Percentiles rank a stretch among this genome's conserved stretches.
Evolutionary conservation across 805 yeast species (phyloP).

Genomic region (Candida hungchunana): DNA sequence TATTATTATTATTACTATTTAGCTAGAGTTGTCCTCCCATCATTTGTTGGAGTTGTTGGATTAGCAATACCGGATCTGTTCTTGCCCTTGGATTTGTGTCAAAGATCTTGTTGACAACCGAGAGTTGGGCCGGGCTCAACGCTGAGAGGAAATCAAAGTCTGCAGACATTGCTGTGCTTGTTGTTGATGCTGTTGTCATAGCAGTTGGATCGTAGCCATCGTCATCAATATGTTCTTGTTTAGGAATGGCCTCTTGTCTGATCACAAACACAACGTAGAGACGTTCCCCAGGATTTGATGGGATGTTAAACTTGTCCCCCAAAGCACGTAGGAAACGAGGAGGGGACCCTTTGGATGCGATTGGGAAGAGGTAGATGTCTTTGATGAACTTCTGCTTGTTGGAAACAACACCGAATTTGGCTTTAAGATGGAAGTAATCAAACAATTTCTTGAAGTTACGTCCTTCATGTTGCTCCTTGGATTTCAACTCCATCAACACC

Average conservation of each 20-base stretch:
- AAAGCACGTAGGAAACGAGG: constrained; percentile 13
- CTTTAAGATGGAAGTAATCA: constrained; percentile 32
- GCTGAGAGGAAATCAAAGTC: constrained; percentile 20
- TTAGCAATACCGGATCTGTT: constrained; percentile 19
- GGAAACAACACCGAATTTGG: constrained; percentile 44
- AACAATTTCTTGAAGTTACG: constrained; percentile 22
- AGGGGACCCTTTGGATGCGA: constrained; percentile 20
- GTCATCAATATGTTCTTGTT: neutral
- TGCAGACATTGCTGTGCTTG: no score
- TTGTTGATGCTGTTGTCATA: neutral
- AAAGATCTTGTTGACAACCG: constrained; percentile 21
- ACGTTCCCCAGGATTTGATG: constrained; percentile 3
- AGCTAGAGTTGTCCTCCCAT: constrained; percentile 1
- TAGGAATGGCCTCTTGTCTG: constrained; percentile 20
- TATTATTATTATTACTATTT: neutral
- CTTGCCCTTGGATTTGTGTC: constrained; percentile 21
- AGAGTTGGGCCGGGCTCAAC: constrained; percentile 16
- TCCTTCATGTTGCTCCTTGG: constrained; percentile 18
- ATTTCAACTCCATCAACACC: constrained; percentile 41
- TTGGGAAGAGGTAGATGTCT: constrained; percentile 41
- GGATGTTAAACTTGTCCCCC: constrained; percentile 1
- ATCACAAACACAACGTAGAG: constrained; percentile 21
- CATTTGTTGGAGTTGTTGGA: constrained; percentile 19
- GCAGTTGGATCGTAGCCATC: constrained; percentile 5
- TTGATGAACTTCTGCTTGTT: constrained; percentile 38